Base-by-base conservation (phyloP, 1,284 basidiomycete species). In the Cutaneotrichosporon sp. region DNA sequence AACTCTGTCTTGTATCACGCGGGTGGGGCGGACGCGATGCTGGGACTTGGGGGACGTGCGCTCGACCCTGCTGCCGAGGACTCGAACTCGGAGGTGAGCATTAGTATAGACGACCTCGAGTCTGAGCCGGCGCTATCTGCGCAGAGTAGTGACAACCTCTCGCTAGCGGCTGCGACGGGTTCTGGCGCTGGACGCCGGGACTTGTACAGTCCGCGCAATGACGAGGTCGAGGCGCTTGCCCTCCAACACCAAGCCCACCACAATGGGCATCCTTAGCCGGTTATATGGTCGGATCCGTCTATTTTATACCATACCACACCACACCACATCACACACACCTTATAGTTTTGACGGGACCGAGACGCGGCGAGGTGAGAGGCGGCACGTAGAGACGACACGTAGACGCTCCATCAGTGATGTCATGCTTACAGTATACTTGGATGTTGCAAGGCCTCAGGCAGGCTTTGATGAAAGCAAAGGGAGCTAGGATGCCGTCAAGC, bases 1-100 rank as follows among this genome's bases (percentile, higher is more conserved):
- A 81, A 80, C 67, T 78, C 76, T 61, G 71, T 76, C 69, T 69
- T 80, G 56, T 81, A 80, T 70, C 78, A 77, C 53, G 76, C 76
- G 30, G 73, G 71, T 1, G 76, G 77, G 1, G 74, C 73, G 13
- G 79, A 81, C 59, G 70, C 72, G 2, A 69, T 81, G 69, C 65
- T 80, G 1, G 76, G 78, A 7, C 66, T 79, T 31, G 72, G 67
- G 10, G 79, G 78, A 3, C 69, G 80, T n/a, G 69, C 72, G 18
- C 66, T 81, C 11, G 75, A 77, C 65, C 70, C 76, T 36, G 70
- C 65, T 1, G 55, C 60, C 9, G 68, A 69, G 53, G 68, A 68
- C 62, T 53, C 47, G 13, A 61, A 58, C 40, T 60, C 56, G 30
- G 67, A 68, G 57, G 36, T 68, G 50, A 60, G 57, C 38, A 47